These are phyloP conservation scores for Chaetomium strumarium DNA, from an alignment of 2,329 filamentous ascomycete genomes.

Conservation along the genomic window DNA sequence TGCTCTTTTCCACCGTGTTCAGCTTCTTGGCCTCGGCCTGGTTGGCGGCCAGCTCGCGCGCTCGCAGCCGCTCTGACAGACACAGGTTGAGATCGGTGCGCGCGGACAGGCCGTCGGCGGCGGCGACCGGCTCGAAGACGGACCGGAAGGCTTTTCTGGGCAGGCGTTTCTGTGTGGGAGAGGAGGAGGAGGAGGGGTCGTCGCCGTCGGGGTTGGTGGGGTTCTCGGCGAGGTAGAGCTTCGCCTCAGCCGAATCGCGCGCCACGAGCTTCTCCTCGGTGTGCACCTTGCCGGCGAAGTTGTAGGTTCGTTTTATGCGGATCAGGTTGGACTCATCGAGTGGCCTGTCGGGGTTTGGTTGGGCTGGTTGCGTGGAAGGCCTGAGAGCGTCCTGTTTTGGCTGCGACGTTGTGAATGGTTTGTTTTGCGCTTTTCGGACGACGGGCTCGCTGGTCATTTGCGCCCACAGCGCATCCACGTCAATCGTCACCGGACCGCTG, in stretches of 20 bases:
- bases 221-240: conserved; percentile 50
- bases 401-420: conserved; percentile 8
- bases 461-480: conserved; percentile 66
- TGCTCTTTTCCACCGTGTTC: conserved; percentile 66
- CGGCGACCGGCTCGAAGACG: conserved; percentile 52
- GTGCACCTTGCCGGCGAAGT: conserved; percentile 67
- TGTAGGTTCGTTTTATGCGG: conserved; percentile 65
- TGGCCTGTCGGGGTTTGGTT: not conserved
- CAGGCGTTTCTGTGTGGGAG: conserved; percentile 35
- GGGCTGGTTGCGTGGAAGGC: not conserved
- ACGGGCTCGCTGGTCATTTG: conserved; percentile 49
- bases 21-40: conserved; percentile 55
- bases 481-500: conserved; percentile 58
- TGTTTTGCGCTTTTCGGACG: conserved; percentile 13
- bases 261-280: conserved; percentile 66
- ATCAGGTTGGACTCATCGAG: conserved; percentile 40
- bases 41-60: conserved; percentile 36
- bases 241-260: conserved; percentile 59
- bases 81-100: conserved; percentile 56
- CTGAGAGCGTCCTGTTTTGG: conserved; percentile 20
- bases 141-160: conserved; percentile 56
- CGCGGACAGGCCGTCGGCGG: conserved; percentile 35
- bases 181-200: conserved; percentile 21
- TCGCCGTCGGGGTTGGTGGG: conserved; percentile 23
- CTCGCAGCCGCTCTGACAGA: conserved; percentile 42